These are phyloP conservation scores for Furculomyces boomerangus DNA, from an alignment of 371 early-diverging fungal genomes.

Conservation along the genomic window DNA sequence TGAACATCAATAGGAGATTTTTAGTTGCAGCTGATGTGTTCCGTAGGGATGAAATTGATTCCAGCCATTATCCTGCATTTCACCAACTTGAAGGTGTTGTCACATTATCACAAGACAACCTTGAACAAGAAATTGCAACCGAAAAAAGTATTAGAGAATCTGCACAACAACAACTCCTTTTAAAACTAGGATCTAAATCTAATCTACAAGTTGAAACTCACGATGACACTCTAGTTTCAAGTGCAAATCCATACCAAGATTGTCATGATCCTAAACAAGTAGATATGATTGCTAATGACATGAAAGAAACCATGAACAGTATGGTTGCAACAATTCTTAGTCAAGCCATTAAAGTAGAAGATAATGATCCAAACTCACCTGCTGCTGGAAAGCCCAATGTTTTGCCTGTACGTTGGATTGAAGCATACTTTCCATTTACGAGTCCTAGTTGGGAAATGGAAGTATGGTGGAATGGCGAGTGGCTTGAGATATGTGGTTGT, in stretches of 20 bases:
- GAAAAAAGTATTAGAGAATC: not conserved
- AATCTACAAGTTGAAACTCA: constrained; percentile 13
- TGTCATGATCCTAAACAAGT: constrained; percentile 25
- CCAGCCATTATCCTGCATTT: constrained; percentile 90
- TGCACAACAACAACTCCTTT: not conserved
- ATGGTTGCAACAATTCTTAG: constrained; percentile 37
- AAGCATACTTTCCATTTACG: constrained; percentile 91
- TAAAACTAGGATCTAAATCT: not conserved
- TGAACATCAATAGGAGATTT: constrained; percentile 27
- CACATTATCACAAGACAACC: constrained; percentile 9
- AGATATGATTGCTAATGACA: constrained; percentile 36
- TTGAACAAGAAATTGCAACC: constrained; percentile 1
- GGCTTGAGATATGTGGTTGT: constrained; percentile 91
- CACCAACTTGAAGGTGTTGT: constrained; percentile 94
- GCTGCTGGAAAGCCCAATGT: constrained; percentile 3
- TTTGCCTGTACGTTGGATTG: constrained; percentile 75
- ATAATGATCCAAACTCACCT: not conserved
- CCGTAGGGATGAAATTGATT: constrained; percentile 92
- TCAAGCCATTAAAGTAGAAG: constrained; percentile 5
- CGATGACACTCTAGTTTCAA: constrained; percentile 8
- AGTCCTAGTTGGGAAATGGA: constrained; percentile 94
- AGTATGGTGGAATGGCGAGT: constrained; percentile 74
- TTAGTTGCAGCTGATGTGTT: constrained; percentile 89
- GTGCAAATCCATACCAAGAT: constrained; percentile 13
- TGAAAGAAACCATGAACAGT: constrained; percentile 60